phyloP scores from a whole-genome alignment of 225 moss, liverwort and hornwort species.

The Asterella californica region DNA sequence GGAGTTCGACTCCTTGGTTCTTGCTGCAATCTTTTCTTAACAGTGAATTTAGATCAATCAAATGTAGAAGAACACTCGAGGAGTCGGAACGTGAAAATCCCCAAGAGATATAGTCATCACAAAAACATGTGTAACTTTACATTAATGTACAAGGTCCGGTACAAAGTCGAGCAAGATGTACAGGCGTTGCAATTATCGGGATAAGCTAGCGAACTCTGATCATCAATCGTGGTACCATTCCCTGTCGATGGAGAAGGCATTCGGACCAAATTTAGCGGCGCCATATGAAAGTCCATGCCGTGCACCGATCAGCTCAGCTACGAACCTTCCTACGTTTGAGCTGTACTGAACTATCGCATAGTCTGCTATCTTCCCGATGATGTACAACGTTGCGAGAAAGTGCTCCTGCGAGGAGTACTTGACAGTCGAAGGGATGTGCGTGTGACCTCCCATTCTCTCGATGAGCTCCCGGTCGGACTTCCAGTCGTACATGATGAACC shows the following conservation, averaged over 20 bases:
- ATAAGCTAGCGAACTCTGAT: not conserved
- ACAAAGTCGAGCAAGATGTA: not conserved
- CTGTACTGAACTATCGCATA: conserved; percentile 37
- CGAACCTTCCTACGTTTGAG: conserved; percentile 40
- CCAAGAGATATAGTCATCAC: no score
- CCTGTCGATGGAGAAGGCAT: conserved; percentile 26
- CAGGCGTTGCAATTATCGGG: not conserved
- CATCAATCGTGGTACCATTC: conserved; percentile 14
- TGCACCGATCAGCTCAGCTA: conserved; percentile 32
- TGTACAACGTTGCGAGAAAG: conserved; percentile 33
- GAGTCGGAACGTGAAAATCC: no score
- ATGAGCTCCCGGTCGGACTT: conserved; percentile 21
- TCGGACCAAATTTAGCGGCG: conserved; percentile 5
- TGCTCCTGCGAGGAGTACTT: conserved; percentile 31
- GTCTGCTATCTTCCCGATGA: conserved; percentile 32
- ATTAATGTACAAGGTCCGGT: no score
- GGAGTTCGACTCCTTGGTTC: no score
- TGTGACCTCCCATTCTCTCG: conserved; percentile 24
- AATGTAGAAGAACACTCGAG: no score
- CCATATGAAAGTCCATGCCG: conserved; percentile 17
- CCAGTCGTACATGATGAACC: conserved; percentile 43
- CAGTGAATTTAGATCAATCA: no score
- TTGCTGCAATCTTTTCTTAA: no score
- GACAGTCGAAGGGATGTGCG: conserved; percentile 17
- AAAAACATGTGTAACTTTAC: no score